Conservation (phyloP, 805 yeast genomes). For the Wickerhamiella occidentalis region DNA sequence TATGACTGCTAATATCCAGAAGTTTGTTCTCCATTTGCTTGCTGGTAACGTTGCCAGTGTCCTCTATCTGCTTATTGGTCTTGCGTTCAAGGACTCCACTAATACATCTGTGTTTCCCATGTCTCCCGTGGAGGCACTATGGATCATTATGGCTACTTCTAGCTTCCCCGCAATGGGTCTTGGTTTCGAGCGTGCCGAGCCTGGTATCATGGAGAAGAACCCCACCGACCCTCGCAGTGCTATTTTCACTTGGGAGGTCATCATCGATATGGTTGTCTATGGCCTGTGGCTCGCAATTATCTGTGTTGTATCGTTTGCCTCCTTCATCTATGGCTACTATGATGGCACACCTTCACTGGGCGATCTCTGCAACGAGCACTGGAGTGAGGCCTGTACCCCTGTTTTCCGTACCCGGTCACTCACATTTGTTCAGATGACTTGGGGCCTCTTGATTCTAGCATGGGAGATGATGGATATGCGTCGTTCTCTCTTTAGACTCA, state of each 20-base stretch:
- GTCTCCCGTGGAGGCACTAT: slow-evolving; percentile 66
- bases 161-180: slow-evolving; percentile 80
- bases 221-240: slow-evolving; percentile 46
- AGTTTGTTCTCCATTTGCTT: slow-evolving; percentile 59
- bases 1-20: slow-evolving; percentile 67
- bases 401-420: slow-evolving; percentile 70
- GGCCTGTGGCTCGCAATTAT: slow-evolving; percentile 64
- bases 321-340: slow-evolving; percentile 56
- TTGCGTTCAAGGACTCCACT: slow-evolving; percentile 51
- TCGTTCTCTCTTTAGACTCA: slow-evolving; percentile 58
- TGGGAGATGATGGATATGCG: slow-evolving; percentile 74
- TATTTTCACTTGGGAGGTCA: slow-evolving; percentile 54
- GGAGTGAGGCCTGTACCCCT: slow-evolving; percentile 37
- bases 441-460: slow-evolving; percentile 71
- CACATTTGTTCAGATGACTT: slow-evolving; percentile 70
- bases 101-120: slow-evolving; percentile 70
- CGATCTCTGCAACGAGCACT: slow-evolving; percentile 43
- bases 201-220: slow-evolving; percentile 50
- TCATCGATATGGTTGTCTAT: slow-evolving; percentile 57
- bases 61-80: slow-evolving; percentile 53
- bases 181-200: slow-evolving; percentile 53
- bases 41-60: slow-evolving; percentile 68
- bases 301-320: slow-evolving; percentile 54
- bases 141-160: slow-evolving; percentile 69
- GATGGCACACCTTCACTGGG: slow-evolving; percentile 47